Base-by-base conservation (phyloP, 257 asterid genomes). In the Nicotiana sylvestris region DNA sequence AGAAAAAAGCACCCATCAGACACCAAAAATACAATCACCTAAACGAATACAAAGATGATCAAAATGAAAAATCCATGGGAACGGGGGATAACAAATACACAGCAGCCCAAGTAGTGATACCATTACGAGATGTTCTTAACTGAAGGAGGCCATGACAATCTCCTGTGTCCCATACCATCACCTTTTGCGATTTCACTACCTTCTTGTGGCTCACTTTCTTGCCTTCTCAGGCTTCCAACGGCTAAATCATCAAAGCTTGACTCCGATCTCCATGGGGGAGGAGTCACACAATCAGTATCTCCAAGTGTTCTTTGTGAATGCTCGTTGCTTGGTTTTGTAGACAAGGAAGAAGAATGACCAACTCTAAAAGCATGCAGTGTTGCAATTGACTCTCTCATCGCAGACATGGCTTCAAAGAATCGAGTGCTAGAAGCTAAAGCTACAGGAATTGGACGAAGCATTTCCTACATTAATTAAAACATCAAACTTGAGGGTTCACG, bases 391-490 rank as follows among this genome's bases (percentile, higher is more conserved):
- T 95, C 99, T 78, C 98, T 91, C 98, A 94, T 94, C 66, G 97
- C 98, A 27, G 99, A 94, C 95, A 93, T 94, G 27, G 98, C 99
- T 90, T 94, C 98, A 76, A 96, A 94, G 89, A 94, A 92, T 8
- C 98, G 93, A 57, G 98, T 96, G 92, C 98, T 94, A 9, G 99
- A 96, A 77, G 99, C 99, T 86, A 94, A 84, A 37, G 99, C 99
- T 65, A 94, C 97, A n/a, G 98, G 99, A 82, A 95, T 95, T 13
- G 98, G 99, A 64, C 97, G 95, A 30, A 94, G 96, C 97, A 95
- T 94, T 89, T 95, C 99, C 97, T 94, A 84, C 83, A 86, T 30
- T 62, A 77, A 13, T 81, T 66, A 12, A 74, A 32, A 74, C 64
- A 27, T 27, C 46, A 51, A 72, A 72, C 61, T 15, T 76, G 16